phyloP scores from a whole-genome alignment of 805 yeast genomes.

The Candida nonsorbophila region DNA sequence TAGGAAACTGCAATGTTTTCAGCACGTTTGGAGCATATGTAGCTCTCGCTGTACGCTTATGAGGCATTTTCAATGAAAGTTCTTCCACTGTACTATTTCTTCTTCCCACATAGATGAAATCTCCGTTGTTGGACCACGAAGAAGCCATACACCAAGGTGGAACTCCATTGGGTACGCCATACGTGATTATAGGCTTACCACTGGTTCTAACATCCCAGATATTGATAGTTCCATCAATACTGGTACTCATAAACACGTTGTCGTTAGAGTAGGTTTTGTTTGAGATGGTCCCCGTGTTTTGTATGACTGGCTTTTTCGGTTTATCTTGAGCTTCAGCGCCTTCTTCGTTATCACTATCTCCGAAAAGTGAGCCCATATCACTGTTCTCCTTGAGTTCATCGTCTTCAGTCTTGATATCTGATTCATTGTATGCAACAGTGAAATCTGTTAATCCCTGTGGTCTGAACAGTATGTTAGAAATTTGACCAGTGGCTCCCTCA shows the following conservation, averaged over 20 bases:
- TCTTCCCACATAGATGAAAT: conserved; percentile 75
- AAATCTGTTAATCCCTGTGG: conserved; percentile 51
- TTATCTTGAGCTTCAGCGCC: conserved; percentile 12
- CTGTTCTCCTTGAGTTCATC: conserved; percentile 17
- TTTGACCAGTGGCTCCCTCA: conserved; percentile 65
- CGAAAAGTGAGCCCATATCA: conserved; percentile 45
- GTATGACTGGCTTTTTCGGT: conserved; percentile 8
- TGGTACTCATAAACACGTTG: conserved; percentile 66
- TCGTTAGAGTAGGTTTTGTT: conserved; percentile 28
- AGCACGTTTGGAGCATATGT: conserved; percentile 40
- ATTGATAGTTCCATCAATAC: conserved; percentile 75
- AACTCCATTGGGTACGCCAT: conserved; percentile 54
- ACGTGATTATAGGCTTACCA: conserved; percentile 36
- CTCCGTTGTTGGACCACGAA: conserved; percentile 84
- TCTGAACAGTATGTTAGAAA: conserved; percentile 69
- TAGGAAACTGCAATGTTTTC: conserved; percentile 67
- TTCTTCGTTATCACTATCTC: conserved; percentile 36
- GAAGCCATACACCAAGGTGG: conserved; percentile 96
- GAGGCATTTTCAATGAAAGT: conserved; percentile 57
- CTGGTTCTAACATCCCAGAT: conserved; percentile 73
- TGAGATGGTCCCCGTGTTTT: conserved; percentile 10
- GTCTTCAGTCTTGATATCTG: conserved; percentile 8
- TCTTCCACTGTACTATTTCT: conserved; percentile 86
- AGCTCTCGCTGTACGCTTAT: conserved; percentile 13
- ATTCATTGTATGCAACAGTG: conserved; percentile 19